Percentiles rank a stretch among this genome's conserved stretches.
These are phyloP conservation scores for Phytophthora boehmeriae DNA, from an alignment of 352 stramenopile species.

Conservation along the genomic window DNA sequence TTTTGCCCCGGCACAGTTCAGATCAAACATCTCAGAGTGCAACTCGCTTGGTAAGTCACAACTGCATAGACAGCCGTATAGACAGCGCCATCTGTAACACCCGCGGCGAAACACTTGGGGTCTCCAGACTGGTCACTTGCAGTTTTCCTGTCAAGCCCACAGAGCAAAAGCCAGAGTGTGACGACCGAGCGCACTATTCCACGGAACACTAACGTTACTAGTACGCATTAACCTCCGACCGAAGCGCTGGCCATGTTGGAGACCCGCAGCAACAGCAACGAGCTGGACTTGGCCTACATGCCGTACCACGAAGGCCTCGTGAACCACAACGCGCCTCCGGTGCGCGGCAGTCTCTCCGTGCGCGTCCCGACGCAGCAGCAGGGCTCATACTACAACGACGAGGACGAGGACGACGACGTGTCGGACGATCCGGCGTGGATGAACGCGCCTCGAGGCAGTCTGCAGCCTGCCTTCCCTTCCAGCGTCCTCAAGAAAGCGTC, in stretches of 20 bases:
- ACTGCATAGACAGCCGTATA: too few species aligned
- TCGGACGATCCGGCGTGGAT: slow-evolving; percentile 78
- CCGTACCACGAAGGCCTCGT: slow-evolving; percentile 55
- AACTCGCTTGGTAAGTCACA: background rate
- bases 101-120: too few species aligned
- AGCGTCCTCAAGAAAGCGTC: slow-evolving; percentile 70
- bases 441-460: slow-evolving; percentile 57
- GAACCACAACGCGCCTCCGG: slow-evolving; percentile 40
- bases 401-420: slow-evolving; percentile 65
- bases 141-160: slow-evolving; percentile 13
- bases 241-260: slow-evolving; percentile 21
- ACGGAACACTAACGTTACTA: too few species aligned
- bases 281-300: slow-evolving; percentile 51
- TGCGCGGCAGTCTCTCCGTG: slow-evolving; percentile 45
- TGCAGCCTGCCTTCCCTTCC: slow-evolving; percentile 59
- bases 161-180: background rate
- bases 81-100: background rate
- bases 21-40: slow-evolving; percentile 1
- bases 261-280: slow-evolving; percentile 26
- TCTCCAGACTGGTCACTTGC: slow-evolving; percentile 16
- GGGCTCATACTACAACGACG: slow-evolving; percentile 35
- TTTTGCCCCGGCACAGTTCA: background rate
- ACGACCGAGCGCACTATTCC: background rate
- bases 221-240: too few species aligned
- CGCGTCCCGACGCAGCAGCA: slow-evolving; percentile 27